Evolutionary conservation across 2,329 filamentous ascomycete species (phyloP).

Genomic region (Huntiella decipiens): DNA sequence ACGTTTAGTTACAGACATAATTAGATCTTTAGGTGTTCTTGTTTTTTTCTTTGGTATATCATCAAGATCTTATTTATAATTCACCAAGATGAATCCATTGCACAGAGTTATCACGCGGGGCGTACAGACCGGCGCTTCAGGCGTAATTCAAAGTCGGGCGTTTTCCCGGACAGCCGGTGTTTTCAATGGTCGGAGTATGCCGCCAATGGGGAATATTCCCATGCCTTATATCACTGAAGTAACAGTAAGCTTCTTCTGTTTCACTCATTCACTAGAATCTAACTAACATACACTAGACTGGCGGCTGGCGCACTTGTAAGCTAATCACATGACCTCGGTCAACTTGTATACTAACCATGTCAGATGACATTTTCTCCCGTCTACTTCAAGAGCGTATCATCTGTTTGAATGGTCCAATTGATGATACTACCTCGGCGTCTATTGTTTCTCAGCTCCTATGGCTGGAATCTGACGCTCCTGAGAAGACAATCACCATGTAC

Average conservation of each 20-base stretch:
- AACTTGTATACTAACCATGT: slow-evolving; percentile 1
- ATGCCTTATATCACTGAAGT: slow-evolving; percentile 41
- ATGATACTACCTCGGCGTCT: slow-evolving; percentile 77
- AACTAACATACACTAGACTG: slow-evolving; percentile 30
- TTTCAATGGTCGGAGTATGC: slow-evolving; percentile 2
- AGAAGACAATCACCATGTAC: slow-evolving; percentile 92
- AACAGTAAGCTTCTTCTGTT: slow-evolving; percentile 21
- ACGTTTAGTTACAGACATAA: no score
- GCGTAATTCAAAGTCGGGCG: neutral
- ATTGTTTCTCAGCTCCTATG: slow-evolving; percentile 93
- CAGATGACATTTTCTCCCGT: slow-evolving; percentile 56
- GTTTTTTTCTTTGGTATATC: no score
- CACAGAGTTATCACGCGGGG: no score
- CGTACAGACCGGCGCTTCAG: no score
- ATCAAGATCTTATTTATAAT: no score
- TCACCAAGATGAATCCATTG: no score
- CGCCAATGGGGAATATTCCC: slow-evolving; percentile 26
- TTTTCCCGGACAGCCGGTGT: neutral
- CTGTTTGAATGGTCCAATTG: slow-evolving; percentile 78
- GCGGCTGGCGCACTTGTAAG: slow-evolving; percentile 62
- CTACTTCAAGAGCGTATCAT: slow-evolving; percentile 77
- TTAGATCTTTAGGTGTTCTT: no score
- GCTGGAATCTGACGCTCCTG: slow-evolving; percentile 89
- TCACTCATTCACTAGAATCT: slow-evolving; percentile 14
- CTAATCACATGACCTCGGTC: slow-evolving; percentile 13